Base-by-base conservation (phyloP, 1,139 yeast genomes). In the Geotrichum bryndzae region DNA sequence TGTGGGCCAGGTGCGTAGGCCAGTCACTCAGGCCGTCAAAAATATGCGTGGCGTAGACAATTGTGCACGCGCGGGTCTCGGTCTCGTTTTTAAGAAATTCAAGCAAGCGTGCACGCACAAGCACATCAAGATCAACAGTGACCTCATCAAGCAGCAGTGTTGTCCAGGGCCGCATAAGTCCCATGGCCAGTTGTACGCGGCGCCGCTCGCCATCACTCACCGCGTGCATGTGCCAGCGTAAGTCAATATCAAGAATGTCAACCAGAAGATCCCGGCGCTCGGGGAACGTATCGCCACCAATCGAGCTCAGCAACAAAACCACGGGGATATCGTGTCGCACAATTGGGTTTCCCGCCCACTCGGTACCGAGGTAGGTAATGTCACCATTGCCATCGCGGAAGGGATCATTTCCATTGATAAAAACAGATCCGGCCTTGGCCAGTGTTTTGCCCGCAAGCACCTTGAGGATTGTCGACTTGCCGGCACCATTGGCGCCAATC, bases 401-500 rank as follows among this genome's bases (percentile, higher is more conserved):
- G 0, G 99, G 99, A 70, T 94, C 96, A 61, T 83, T 79, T 1
- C 96, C 97, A 51, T 90, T 90, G 23, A 94, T 81, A 18, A 66
- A 59, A 55, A 81, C 79, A 31, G 80, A 75, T 0, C 97, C 97
- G 41, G 82, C 79, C 61, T 86, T 84, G 65, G 96, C 87, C 64
- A 94, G 80, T 2, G 96, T 90, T 70, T 92, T 94, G 8, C 99
- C 99, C 0, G 98, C 96, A 41, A 94, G 77, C 15, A 94, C 82
- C 70, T 86, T 84, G 65, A 94, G 79, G 56, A 94, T 75, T 0
- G 99, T 94, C 0, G 97, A 89, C 73, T 94, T 94, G 5, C 99
- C 99, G 1, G 99, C 98, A 27, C 99, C 99, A 70, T 94, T 94
- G 35, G 98, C 96, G 0, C 99, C 99, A 51, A 94, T 80, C 13